Conservation (phyloP, 176 grass and related monocot genomes). For the Neostapfia colusana region DNA sequence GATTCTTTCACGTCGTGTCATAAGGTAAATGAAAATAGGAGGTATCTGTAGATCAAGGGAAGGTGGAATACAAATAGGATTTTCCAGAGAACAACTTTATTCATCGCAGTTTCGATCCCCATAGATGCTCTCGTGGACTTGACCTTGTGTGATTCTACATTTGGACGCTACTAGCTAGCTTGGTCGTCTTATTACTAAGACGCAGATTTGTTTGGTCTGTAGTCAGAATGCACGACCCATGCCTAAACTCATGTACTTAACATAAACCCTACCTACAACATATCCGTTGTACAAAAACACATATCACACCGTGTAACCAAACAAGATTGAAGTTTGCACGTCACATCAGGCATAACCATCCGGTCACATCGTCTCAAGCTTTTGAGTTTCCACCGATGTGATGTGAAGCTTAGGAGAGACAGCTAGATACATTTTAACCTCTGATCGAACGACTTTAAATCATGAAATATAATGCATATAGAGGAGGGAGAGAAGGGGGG, state of each 20-base stretch:
- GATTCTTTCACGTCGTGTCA: neutral
- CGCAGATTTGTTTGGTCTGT: neutral
- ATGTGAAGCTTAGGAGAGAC: conserved; percentile 1
- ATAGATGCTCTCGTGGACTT: neutral
- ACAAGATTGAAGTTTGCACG: neutral
- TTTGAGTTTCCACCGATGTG: neutral
- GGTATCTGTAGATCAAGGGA: neutral
- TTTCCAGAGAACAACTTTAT: neutral
- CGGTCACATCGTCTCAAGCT: neutral
- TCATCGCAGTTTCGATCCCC: neutral
- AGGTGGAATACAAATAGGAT: neutral
- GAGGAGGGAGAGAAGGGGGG: neutral
- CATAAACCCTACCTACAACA: neutral
- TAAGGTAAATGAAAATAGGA: neutral
- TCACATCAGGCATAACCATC: neutral
- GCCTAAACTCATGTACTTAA: neutral
- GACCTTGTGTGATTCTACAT: conserved; percentile 4
- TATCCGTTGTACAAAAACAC: neutral
- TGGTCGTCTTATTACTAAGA: neutral
- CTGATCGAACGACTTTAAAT: neutral
- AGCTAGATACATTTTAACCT: neutral
- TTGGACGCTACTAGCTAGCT: neutral
- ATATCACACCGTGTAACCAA: neutral
- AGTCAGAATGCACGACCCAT: neutral
- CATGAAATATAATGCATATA: neutral